These are phyloP conservation scores for Aspergillus transmontanensis DNA, from an alignment of 2,329 filamentous ascomycete genomes.

Conservation along the genomic window DNA sequence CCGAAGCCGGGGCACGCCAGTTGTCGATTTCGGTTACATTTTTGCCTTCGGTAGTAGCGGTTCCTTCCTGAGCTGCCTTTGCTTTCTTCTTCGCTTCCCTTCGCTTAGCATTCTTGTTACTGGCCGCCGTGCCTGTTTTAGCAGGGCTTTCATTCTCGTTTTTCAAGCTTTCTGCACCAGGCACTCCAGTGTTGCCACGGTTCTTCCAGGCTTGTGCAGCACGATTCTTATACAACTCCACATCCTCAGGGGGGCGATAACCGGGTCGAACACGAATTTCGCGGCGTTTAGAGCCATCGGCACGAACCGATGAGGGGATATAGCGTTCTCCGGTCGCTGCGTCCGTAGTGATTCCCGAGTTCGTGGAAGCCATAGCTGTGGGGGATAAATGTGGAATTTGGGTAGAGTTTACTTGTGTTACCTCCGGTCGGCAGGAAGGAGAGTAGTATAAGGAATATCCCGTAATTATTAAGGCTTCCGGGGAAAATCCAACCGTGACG, in stretches of 20 bases:
- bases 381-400: background rate
- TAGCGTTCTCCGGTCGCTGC: constrained; percentile 76
- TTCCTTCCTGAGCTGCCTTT: constrained; percentile 60
- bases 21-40: constrained; percentile 33
- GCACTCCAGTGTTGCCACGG: constrained; percentile 69
- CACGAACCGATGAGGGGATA: constrained; percentile 82
- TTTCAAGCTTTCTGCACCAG: constrained; percentile 67
- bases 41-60: constrained; percentile 23
- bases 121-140: constrained; percentile 55
- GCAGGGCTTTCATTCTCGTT: constrained; percentile 48
- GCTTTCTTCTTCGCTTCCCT: constrained; percentile 67
- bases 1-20: constrained; percentile 27
- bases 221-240: constrained; percentile 93
- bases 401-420: background rate
- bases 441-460: background rate
- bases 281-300: constrained; percentile 88
- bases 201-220: constrained; percentile 83
- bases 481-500: background rate
- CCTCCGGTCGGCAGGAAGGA: background rate
- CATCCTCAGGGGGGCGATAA: constrained; percentile 91
- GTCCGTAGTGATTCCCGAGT: constrained; percentile 76
- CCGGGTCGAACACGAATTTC: constrained; percentile 94
- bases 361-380: constrained; percentile 53
- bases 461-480: background rate
- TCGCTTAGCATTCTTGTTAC: constrained; percentile 85